A percentile compares a stretch with the other conserved stretches of the same genome.
Conservation (phyloP, 164 flowering plant species). For the Amborella trichopoda region DNA sequence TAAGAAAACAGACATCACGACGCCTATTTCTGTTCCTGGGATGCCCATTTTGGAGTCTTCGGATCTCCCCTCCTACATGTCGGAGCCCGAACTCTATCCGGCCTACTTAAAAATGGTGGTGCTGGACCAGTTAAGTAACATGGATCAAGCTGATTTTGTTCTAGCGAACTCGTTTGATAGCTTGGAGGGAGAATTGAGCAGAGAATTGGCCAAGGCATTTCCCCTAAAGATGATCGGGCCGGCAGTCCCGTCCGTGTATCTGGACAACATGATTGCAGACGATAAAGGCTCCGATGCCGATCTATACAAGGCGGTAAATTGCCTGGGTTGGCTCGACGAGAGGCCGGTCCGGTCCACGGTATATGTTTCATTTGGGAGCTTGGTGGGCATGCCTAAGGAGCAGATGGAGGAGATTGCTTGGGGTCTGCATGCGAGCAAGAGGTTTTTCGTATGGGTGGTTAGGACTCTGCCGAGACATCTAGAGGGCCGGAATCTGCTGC, state of each 20-base stretch:
- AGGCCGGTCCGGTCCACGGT: conserved; percentile 37
- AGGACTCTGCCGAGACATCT: conserved; percentile 2
- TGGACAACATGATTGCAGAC: conserved; percentile 16
- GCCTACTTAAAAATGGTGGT: conserved; percentile 21
- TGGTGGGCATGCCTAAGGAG: conserved; percentile 26
- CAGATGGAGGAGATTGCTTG: conserved; percentile 54
- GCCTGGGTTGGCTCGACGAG: conserved; percentile 45
- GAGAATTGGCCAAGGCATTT: too few relatives aligned
- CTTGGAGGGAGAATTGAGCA: too few relatives aligned
- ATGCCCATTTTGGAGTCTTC: conserved; percentile 1
- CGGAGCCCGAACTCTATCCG: conserved; percentile 26
- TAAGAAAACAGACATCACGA: too few relatives aligned
- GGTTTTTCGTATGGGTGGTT: conserved; percentile 54
- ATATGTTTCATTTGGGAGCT: conserved; percentile 55
- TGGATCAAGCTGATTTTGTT: conserved; percentile 38
- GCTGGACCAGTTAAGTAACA: conserved; percentile 39
- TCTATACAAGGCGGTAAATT: conserved; percentile 20
- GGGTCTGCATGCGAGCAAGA: conserved; percentile 29
- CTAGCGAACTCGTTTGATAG: conserved; percentile 59
- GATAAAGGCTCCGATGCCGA: conserved; percentile 21
- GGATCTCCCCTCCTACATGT: conserved; percentile 60
- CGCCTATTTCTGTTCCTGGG: neutral
- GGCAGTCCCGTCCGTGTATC: conserved; percentile 27
- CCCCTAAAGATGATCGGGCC: conserved; percentile 24
- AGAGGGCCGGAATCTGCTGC: conserved; percentile 13